Base-by-base conservation (phyloP, 495 filamentous ascomycete genomes). In the Pyronema omphalodes region DNA sequence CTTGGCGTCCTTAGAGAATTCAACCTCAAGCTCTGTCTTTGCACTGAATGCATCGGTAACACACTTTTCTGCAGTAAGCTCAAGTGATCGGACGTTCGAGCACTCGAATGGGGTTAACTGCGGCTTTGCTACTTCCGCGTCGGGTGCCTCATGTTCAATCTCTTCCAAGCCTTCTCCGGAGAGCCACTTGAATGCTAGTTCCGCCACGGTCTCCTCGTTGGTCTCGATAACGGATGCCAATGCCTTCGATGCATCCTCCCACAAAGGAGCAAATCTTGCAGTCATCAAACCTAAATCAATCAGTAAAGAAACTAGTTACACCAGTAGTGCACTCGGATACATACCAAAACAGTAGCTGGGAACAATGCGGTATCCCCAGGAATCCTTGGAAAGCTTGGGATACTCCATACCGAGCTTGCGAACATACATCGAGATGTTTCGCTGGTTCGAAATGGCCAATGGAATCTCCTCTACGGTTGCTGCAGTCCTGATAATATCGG, bases 341-440 rank as follows among this genome's bases (percentile, higher is more conserved):
- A 49, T 76, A 41, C 88, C 89, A 64, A 95, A 95, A 60, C 84
- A 81, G 59, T 87, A 95, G 11, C 79, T 71, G 0, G 88, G 84
- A 33, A 95, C 73, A 6, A 88, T 73, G 58, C 71, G 73, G 34
- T 76, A 69, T 60, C 93, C 71, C 80, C 82, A 87, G 9, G 72
- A 73, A 47, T 74, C 73, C 17, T 70, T 61, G 57, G 70, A 58
- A 48, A 75, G 60, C 66, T 70, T 65, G 52, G 76, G 61, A 68
- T 78, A 84, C 60, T 81, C 58, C 54, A 75, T 63, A 45, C 78
- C 71, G 34, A 96, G 74, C 58, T 83, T 86, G 36, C 91, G 82
- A 40, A 93, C 76, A 53, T 89, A 81, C 74, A 95, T 89, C 7
- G 85, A 78, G 14, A 91, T 71, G 1, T 77, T 74, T 14, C 91